Conservation (phyloP, 1,284 basidiomycete genomes). For the Phylloporus gajari region DNA sequence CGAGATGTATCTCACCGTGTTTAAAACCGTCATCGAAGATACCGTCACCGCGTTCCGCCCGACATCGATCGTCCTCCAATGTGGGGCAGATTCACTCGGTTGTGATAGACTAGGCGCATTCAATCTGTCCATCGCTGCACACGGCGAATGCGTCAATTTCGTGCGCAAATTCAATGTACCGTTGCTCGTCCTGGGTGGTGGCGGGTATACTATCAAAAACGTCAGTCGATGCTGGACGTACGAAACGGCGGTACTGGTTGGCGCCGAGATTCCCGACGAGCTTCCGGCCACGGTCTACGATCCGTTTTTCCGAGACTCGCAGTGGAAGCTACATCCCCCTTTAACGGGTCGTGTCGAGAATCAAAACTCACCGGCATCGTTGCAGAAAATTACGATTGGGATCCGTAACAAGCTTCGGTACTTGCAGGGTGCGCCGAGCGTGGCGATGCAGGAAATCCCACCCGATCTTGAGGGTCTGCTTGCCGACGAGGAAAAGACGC, state of each 20-base stretch:
- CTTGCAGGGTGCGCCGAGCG: constrained; percentile 94
- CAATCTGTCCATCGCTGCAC: constrained; percentile 98
- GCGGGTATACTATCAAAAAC: constrained; percentile 95
- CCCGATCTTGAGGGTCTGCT: constrained; percentile 88
- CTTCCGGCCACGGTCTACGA: constrained; percentile 93
- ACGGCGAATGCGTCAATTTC: constrained; percentile 97
- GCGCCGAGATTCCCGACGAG: constrained; percentile 84
- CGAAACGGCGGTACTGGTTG: constrained; percentile 94
- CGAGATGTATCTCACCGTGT: constrained; percentile 93
- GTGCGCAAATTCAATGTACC: constrained; percentile 93
- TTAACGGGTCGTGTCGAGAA: constrained; percentile 93
- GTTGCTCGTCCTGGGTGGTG: constrained; percentile 91
- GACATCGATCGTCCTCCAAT: constrained; percentile 93
- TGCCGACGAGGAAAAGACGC: constrained; percentile 77
- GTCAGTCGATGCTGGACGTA: constrained; percentile 99
- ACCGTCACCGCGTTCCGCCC: constrained; percentile 92
- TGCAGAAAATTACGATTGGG: constrained; percentile 88
- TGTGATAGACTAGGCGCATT: constrained; percentile 96
- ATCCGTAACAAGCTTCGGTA: constrained; percentile 94
- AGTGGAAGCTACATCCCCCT: constrained; percentile 93
- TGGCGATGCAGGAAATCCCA: constrained; percentile 96
- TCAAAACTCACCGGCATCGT: constrained; percentile 82
- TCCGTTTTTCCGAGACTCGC: constrained; percentile 89
- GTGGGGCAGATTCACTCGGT: constrained; percentile 96
- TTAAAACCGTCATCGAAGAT: constrained; percentile 96